Evolutionary conservation across 2,329 filamentous ascomycete species (phyloP), one percentile per base, ranked within the genome.

Genomic region (Penicillium sp.): DNA sequence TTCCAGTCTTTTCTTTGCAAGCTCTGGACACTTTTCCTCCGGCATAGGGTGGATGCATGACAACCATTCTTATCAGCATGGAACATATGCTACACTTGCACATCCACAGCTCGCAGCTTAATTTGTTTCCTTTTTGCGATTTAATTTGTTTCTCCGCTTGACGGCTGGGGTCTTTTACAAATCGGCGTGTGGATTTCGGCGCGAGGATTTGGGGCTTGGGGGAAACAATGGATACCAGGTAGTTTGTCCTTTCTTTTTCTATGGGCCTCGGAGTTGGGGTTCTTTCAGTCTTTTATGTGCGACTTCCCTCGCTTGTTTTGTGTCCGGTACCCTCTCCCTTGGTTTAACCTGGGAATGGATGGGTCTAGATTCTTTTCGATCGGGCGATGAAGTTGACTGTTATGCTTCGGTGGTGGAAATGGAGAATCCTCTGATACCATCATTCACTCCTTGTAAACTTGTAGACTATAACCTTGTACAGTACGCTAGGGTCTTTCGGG

Each of bases 111-210:
- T 35, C 6, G 38, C 20, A 27, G 23, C 38, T 27, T 24, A 33
- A 42, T 27, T 49, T 45, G 39, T 48, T 41, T 40, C 27, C 33
- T 43, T 25, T 42, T 27, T 29, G 27, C 40, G 40, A 32, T 47
- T 47, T 39, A 42, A 47, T 44, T 28, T 40, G n/a, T 20, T 20
- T 33, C n/a, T 24, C 20, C 32, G 13, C n/a, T 35, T 49, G 32
- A 48, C 44, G 32, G 25, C 23, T 33, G 44, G 27, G 20, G 27
- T n/a, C 23, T 40, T 39, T 46, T 33, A 28, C 31, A 48, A 32
- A 44, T 40, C 27, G 48, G 51, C 51, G 49, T 45, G 42, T 51
- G 44, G 50, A 42, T 47, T 46, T 47, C 20, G 48, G 51, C 54
- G 49, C 47, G 42, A 49, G 44, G 50, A 40, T 47, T 46, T 47